Base-by-base conservation (phyloP, 495 filamentous ascomycete species). In the Xylaria bambusicola region DNA sequence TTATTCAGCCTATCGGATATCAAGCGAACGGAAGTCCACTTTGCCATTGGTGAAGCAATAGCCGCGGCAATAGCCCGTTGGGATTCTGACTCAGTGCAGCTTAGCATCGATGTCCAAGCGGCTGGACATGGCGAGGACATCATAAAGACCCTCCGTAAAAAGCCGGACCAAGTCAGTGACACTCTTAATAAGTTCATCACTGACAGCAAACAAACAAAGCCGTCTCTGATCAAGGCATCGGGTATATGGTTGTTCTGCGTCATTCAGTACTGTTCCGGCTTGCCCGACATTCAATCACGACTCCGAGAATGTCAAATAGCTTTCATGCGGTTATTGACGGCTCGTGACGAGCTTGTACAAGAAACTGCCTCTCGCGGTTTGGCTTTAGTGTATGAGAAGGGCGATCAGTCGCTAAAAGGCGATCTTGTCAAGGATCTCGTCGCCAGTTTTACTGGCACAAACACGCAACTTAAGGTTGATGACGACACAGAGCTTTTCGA, bases 401-500 rank as follows among this genome's bases (percentile, higher is more conserved):
- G 94, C 0, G 89, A 94, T 62, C 80, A 86, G 52, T 80, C 80
- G 7, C 79, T 97, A 1, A 92, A 89, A 70, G 86, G 90, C 57
- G 86, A 92, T 54, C 79, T 98, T 21, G 90, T 96, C 7, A 86
- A 85, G 29, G 92, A 96, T 67, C 82, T 98, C 4, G 88, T 98
- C 2, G 77, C 86, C 6, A 90, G 90, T 0, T 98, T 98, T 58
- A 97, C 94, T 0, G 88, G 88, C 1, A 78, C 80, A 23, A 86
- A 82, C 2, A 77, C 89, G 4, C 84, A 86, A 62, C 79, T 96
- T 29, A 93, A 86, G 64, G 89, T 98, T 6, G 88, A 88, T 21
- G 85, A 86, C 24, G 89, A 97, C 45, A 98, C 94, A 0, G 88
- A 97, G 71, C 77, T 98, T 5, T 98, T 98, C 69, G 94, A 97